Evolutionary conservation across 768 basidiomycete species (phyloP), one percentile per base, ranked within the genome.

Genomic region (Leccinum imitatum): DNA sequence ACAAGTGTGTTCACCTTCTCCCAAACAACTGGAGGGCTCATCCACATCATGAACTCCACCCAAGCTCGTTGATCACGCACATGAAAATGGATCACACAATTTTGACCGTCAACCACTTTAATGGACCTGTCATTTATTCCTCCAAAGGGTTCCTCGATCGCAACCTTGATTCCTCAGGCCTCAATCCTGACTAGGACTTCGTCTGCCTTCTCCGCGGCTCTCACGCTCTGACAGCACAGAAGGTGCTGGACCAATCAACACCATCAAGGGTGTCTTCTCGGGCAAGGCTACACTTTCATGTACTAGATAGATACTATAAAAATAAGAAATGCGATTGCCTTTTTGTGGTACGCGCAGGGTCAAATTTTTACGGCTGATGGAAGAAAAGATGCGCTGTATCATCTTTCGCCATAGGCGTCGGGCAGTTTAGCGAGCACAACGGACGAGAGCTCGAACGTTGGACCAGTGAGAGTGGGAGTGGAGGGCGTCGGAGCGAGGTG

Each of bases 21-120:
- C 89, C 94, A 69, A 89, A 93, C 69, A 80, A 79, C 93, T 1
- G 95, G 95, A 10, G 97, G 97, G 2, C 79, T 99, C 31, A 87
- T 98, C 56, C 93, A 96, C 68, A 98, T 98, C 74, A 93, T 98
- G 90, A 95, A 98, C 69, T 30, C 30, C 30, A 96, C 98, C 70
- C 94, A 97, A 73, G 91, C 95, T 1, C 83, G 90, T 13, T 81
- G 91, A 41, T 82, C 84, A 58, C 88, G 86, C 60, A 95, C 94
- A 31, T 11, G 77, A 95, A 95, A 84, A 95, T 89, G 3, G 93
- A 96, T 67, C 84, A 89, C 56, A 92, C 90, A 0, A 97, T 98
- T 93, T 85, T 95, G 9, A 95, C 91, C 0, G 81, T 98, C 74
- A 90, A 86, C 70, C 97, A 98, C 71, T 98, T 84, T 75, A 91